Evolutionary conservation across 805 yeast genomes (phyloP).

Genomic region (Barnettozyma vustinii): DNA sequence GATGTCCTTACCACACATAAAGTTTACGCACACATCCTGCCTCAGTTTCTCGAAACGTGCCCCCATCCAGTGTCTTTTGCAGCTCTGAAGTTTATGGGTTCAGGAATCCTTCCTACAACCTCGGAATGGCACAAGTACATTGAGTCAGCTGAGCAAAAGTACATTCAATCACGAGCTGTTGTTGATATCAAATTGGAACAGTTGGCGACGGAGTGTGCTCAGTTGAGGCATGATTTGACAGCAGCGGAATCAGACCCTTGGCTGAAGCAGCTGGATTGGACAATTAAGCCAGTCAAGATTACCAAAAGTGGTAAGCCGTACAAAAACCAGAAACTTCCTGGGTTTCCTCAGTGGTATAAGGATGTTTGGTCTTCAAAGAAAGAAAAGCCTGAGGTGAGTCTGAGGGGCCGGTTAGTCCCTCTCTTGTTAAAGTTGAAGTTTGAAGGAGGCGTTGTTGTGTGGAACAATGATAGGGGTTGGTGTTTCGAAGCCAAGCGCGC

Average conservation of each 20-base stretch:
- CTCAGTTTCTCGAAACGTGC: constrained; percentile 56
- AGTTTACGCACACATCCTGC: constrained; percentile 65
- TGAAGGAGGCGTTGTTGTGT: constrained; percentile 78
- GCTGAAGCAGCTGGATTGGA: constrained; percentile 90
- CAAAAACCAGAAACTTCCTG: constrained; percentile 77
- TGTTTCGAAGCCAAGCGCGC: constrained; percentile 56
- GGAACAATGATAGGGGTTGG: constrained; percentile 86
- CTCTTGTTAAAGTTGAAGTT: constrained; percentile 70
- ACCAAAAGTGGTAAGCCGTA: constrained; percentile 66
- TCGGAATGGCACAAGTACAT: constrained; percentile 69
- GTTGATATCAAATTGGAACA: constrained; percentile 54
- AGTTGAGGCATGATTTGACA: constrained; percentile 37
- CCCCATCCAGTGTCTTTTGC: constrained; percentile 96
- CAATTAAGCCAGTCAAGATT: constrained; percentile 48
- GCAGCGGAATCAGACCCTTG: constrained; percentile 69
- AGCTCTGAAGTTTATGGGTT: constrained; percentile 69
- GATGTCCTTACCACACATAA: constrained; percentile 76
- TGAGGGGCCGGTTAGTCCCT: constrained; percentile 73
- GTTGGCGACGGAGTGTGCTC: constrained; percentile 56
- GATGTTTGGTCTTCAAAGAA: constrained; percentile 40
- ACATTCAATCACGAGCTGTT: constrained; percentile 48
- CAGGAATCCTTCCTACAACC: constrained; percentile 75
- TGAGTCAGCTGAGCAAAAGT: constrained; percentile 59
- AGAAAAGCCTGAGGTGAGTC: constrained; percentile 51
- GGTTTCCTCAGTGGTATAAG: constrained; percentile 92